Base-by-base conservation (phyloP, 2,329 filamentous ascomycete genomes). In the Aureobasidium musti region DNA sequence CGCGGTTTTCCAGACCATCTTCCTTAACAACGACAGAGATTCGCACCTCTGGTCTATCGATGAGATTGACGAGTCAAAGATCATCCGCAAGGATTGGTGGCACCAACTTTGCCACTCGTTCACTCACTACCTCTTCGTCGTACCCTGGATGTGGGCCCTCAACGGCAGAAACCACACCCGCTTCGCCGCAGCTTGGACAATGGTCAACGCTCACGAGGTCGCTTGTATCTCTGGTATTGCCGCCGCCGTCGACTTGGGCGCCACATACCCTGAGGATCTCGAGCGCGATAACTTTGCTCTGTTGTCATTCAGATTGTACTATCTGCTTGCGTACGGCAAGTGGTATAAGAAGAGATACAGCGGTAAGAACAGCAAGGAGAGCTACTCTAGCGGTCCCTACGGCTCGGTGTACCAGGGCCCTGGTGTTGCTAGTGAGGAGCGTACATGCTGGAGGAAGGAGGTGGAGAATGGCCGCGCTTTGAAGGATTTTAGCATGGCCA, bases 141-240 rank as follows among this genome's bases (percentile, higher is more conserved):
- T 92, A 1, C 89, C 89, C 0, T 86, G 86, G 69, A 84, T 92
- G 83, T 89, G 89, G 87, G 84, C 89, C 28, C 82, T 92, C 3
- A 88, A 92, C 69, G 88, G 87, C 0, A 84, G 81, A 68, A 86
- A 85, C 30, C 79, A 81, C 57, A 91, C 89, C 0, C 79, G 82
- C 26, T 91, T 86, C 73, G 88, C 88, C 0, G 86, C 85, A 1
- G 83, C 83, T 7, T 91, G 88, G 89, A 91, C 89, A 0, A 79
- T 91, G 66, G 84, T 90, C 67, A 88, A 88, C 69, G 86, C 87
- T 71, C 86, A 91, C 71, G 89, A 91, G 72, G 81, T 90, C 11
- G 89, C 89, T 1, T 87, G 87, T 66, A 87, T 91, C 59, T 87
- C 84, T 65, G 89, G 89, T 0, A 89, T 91, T 56, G 86, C 88